Percentiles rank a stretch among this genome's conserved stretches.
phyloP scores from a whole-genome alignment of 2,329 filamentous ascomycete species.

The Thermothelomyces thermophilus region DNA sequence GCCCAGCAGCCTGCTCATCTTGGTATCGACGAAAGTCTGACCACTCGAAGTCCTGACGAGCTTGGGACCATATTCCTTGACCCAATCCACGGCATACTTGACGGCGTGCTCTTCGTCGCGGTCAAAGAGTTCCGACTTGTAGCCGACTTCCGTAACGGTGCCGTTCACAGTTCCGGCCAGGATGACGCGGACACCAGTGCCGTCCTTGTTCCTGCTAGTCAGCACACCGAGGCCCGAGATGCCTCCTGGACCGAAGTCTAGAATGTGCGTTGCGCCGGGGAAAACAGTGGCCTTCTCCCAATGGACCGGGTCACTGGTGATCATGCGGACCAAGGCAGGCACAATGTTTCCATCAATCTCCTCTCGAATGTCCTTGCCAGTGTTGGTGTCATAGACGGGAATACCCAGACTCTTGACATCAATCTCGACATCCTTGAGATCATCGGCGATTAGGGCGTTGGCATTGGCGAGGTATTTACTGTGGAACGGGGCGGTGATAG shows the following conservation, averaged over 20 bases:
- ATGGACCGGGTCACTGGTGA: constrained; percentile 87
- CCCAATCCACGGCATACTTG: constrained; percentile 94
- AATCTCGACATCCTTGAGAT: constrained; percentile 77
- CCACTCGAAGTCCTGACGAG: constrained; percentile 84
- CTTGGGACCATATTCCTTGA: constrained; percentile 91
- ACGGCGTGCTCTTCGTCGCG: constrained; percentile 91
- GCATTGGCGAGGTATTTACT: constrained; percentile 86
- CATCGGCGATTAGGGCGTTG: constrained; percentile 74
- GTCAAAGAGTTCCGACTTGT: constrained; percentile 97
- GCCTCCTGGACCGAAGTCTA: constrained; percentile 95
- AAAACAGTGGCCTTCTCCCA: constrained; percentile 96
- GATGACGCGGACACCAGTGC: constrained; percentile 93
- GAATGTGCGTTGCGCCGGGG: constrained; percentile 81
- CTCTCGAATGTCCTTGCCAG: constrained; percentile 73
- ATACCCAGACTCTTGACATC: constrained; percentile 68
- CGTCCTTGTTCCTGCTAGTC: constrained; percentile 98
- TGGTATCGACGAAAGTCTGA: constrained; percentile 89
- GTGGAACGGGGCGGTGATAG: constrained; percentile 97
- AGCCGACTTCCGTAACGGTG: constrained; percentile 83
- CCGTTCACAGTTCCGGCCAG: constrained; percentile 90
- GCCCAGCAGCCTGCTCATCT: constrained; percentile 83
- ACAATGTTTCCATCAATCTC: constrained; percentile 72
- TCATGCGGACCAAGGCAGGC: constrained; percentile 80
- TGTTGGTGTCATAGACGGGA: constrained; percentile 84
- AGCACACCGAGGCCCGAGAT: constrained; percentile 93